These are phyloP conservation scores for Ramularia endophylla DNA, from an alignment of 2,329 filamentous ascomycete genomes.

Conservation along the genomic window DNA sequence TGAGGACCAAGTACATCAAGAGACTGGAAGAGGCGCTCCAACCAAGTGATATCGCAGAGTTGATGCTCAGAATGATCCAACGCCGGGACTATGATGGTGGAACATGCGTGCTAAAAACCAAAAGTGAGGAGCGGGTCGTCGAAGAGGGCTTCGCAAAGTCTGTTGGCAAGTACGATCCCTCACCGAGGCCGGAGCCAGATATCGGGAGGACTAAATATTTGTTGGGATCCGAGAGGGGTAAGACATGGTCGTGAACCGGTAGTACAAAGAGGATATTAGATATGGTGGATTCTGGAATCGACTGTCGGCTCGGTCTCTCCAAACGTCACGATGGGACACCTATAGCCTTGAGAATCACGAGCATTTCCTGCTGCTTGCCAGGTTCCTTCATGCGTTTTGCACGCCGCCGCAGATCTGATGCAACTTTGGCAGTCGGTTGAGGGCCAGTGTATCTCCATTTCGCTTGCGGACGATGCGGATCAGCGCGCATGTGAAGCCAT, in stretches of 20 bases:
- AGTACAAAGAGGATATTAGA: too few species aligned
- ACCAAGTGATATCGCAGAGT: constrained; percentile 17
- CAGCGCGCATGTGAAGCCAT: constrained; percentile 28
- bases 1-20: constrained; percentile 13
- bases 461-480: constrained; percentile 26
- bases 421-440: constrained; percentile 21
- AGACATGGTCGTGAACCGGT: constrained; percentile 10
- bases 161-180: constrained; percentile 16
- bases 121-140: constrained; percentile 11
- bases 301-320: constrained; percentile 1
- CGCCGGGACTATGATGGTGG: constrained; percentile 18
- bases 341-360: constrained; percentile 23
- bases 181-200: constrained; percentile 17
- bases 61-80: constrained; percentile 19
- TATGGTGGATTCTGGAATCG: not conserved
- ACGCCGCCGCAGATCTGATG: constrained; percentile 25
- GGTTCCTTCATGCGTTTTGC: constrained; percentile 24
- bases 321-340: constrained; percentile 10
- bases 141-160: constrained; percentile 16
- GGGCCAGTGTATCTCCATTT: constrained; percentile 26
- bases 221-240: constrained; percentile 14
- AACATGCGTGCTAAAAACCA: constrained; percentile 19
- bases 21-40: constrained; percentile 13
- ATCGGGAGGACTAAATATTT: constrained; percentile 14
- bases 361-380: constrained; percentile 26